phyloP scores from a whole-genome alignment of 176 grass and related monocot species.

The Ensete glaucum region DNA sequence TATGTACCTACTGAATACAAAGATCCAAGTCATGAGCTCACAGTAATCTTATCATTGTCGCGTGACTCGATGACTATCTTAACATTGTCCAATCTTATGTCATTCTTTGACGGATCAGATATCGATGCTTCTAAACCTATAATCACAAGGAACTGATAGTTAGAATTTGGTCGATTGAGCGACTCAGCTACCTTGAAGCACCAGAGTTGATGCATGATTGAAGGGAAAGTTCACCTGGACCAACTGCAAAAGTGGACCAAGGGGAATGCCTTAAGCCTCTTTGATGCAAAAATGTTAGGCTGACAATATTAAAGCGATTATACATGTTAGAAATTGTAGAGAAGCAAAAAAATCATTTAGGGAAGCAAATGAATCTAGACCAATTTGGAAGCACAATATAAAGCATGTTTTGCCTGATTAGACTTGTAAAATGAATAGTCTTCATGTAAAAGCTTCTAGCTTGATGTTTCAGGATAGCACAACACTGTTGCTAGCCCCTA shows the following conservation, averaged over 20 bases:
- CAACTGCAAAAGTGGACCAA: not conserved
- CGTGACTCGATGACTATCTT: constrained; percentile 36
- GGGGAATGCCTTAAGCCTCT: not conserved
- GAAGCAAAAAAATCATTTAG: not conserved
- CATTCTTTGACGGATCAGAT: constrained; percentile 29
- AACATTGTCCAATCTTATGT: constrained; percentile 33
- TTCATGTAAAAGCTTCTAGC: not conserved
- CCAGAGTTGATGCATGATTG: not conserved
- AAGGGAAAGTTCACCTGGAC: not conserved
- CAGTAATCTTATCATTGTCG: constrained; percentile 44
- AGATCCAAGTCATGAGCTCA: constrained; percentile 30
- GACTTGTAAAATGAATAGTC: not conserved
- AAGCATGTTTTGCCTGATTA: too few relatives aligned
- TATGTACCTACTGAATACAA: constrained; percentile 5
- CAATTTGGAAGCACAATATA: too few relatives aligned
- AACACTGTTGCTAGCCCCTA: not conserved
- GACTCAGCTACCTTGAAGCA: not conserved
- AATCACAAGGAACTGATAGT: not conserved
- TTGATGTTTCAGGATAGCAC: not conserved
- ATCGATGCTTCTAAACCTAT: constrained; percentile 44
- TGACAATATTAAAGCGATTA: not conserved
- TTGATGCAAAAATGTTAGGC: not conserved
- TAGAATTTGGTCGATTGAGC: not conserved
- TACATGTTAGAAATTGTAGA: not conserved
- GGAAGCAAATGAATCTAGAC: too few relatives aligned